phyloP scores from a whole-genome alignment of 139 green algal genomes.

The Yamagishiella unicocca region DNA sequence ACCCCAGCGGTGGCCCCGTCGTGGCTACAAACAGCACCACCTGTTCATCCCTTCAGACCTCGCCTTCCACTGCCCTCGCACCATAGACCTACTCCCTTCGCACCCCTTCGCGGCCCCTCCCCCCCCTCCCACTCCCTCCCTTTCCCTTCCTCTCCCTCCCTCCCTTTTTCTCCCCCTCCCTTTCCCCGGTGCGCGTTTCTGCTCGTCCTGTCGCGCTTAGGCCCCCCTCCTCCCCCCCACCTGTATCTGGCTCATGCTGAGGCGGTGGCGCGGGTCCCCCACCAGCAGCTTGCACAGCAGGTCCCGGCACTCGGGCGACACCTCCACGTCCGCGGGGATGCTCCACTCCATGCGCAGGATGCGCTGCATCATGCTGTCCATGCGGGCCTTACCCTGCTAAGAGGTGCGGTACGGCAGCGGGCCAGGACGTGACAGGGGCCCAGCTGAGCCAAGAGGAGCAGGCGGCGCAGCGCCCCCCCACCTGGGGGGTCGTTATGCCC shows the following conservation, averaged over 20 bases:
- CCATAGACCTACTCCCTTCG: no score
- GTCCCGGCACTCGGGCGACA: conserved; percentile 68
- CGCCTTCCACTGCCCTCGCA: no score
- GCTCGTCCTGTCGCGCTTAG: no score
- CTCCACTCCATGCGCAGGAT: conserved; percentile 65
- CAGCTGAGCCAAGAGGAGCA: no score
- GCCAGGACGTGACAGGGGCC: no score
- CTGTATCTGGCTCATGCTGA: conserved; percentile 70
- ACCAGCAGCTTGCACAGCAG: conserved; percentile 71
- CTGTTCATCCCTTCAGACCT: no score
- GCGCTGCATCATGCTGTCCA: conserved; percentile 66
- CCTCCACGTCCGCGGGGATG: conserved; percentile 33
- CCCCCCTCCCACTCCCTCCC: background rate
- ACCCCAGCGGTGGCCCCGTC: no score
- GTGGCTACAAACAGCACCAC: no score
- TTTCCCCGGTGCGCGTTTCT: no score
- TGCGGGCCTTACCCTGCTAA: conserved; percentile 45
- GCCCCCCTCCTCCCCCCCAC: background rate
- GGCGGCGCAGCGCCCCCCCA: no score
- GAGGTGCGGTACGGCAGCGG: background rate
- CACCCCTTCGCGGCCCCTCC: no score
- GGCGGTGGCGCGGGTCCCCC: conserved; percentile 61
- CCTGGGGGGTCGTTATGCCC: no score
- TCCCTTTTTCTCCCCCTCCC: background rate
- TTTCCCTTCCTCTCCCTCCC: background rate